These are phyloP conservation scores for Limnanthes douglasii DNA, from an alignment of 345 rosid genomes.

Conservation along the genomic window DNA sequence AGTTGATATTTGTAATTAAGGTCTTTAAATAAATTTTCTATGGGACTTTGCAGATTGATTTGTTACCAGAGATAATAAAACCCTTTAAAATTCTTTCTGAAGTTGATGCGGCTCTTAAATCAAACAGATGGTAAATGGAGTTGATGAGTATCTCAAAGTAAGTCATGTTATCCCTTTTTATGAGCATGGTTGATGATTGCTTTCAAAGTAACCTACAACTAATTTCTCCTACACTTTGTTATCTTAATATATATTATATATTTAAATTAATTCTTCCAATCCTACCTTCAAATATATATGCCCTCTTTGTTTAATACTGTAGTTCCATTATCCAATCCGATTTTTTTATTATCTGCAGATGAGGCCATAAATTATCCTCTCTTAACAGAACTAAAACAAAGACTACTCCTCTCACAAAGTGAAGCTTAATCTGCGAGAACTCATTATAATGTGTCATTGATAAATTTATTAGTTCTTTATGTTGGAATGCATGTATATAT, in stretches of 20 bases:
- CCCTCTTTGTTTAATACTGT: too few relatives aligned
- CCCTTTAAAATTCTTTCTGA: constrained; percentile 78
- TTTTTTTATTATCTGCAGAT: constrained; percentile 24
- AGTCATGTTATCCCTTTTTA: too few relatives aligned
- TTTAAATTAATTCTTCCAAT: too few relatives aligned
- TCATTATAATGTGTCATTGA: constrained; percentile 71
- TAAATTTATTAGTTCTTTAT: constrained; percentile 93
- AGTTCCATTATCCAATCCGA: background rate
- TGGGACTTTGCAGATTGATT: constrained; percentile 94
- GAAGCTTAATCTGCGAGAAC: constrained; percentile 88
- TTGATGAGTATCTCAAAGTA: constrained; percentile 95
- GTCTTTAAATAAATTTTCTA: too few relatives aligned
- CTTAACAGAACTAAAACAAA: constrained; percentile 71
- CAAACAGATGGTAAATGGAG: constrained; percentile 72
- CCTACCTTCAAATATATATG: too few relatives aligned
- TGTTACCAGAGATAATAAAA: constrained; percentile 80
- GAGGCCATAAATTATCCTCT: constrained; percentile 61
- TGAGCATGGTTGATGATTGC: too few relatives aligned
- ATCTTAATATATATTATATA: too few relatives aligned
- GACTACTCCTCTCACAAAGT: constrained; percentile 49
- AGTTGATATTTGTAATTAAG: too few relatives aligned
- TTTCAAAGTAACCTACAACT: too few relatives aligned
- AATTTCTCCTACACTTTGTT: too few relatives aligned
- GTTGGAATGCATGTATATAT: constrained; percentile 88
- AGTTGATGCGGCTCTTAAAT: constrained; percentile 80